Evolutionary conservation across 2,329 filamentous ascomycete genomes (phyloP).

Genomic region (Claviceps cyperi): DNA sequence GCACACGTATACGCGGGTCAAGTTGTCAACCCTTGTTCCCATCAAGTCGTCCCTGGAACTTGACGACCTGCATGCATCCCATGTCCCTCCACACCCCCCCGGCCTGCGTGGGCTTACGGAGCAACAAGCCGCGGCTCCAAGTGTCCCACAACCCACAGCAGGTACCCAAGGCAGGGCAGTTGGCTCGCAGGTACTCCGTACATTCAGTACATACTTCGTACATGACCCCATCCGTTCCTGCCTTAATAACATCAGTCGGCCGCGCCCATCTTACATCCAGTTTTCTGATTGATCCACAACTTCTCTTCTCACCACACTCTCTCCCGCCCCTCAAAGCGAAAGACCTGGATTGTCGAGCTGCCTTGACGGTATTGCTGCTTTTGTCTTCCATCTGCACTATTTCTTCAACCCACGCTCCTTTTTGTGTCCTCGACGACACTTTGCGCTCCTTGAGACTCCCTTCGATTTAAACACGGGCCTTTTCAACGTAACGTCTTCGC

Average conservation of each 20-base stretch:
- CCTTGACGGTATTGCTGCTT: constrained; percentile 5
- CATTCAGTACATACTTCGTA: too few species aligned
- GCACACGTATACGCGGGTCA: background rate
- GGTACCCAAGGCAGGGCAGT: background rate
- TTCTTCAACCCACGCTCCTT: background rate
- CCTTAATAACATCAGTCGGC: constrained; percentile 4
- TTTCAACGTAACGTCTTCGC: background rate
- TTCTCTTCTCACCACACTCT: background rate
- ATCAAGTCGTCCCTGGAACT: background rate
- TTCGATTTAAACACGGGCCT: background rate
- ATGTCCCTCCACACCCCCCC: background rate
- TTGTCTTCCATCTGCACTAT: constrained; percentile 2
- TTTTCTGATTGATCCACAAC: background rate
- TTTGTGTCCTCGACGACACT: constrained; percentile 6
- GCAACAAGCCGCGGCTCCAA: background rate
- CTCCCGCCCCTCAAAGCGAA: background rate
- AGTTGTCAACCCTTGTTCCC: background rate
- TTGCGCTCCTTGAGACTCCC: constrained; percentile 3
- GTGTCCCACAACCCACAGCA: background rate
- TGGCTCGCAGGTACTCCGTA: too few species aligned
- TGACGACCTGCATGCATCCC: background rate
- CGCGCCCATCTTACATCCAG: background rate
- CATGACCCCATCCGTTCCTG: background rate
- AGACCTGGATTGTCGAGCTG: constrained; percentile 6
- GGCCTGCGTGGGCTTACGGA: background rate